Conservation (phyloP, 768 basidiomycete genomes). For the Boletus vermiculosoides region DNA sequence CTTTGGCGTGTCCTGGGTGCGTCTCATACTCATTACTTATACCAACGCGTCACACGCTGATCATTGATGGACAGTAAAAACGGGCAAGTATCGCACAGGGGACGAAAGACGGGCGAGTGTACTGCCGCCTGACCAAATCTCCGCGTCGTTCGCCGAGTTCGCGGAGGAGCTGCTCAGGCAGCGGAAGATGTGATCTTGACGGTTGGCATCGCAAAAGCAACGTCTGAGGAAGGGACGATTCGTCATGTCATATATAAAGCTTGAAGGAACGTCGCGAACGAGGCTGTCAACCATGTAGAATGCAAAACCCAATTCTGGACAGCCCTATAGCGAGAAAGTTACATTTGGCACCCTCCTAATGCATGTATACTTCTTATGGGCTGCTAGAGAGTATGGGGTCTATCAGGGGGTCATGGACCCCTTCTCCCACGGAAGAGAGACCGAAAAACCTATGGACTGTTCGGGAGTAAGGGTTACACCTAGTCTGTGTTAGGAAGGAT, state of each 20-base stretch:
- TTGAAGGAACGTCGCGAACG: conserved; percentile 13
- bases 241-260: background rate
- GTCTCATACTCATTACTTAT: conserved; percentile 10
- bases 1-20: conserved; percentile 63
- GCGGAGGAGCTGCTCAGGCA: conserved; percentile 43
- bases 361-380: background rate
- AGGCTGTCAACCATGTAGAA: background rate
- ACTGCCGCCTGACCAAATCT: conserved; percentile 51
- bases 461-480: background rate
- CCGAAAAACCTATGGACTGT: background rate
- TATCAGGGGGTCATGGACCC: background rate
- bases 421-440: background rate
- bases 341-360: background rate
- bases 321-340: too few species aligned
- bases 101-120: conserved; percentile 46
- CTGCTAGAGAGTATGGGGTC: background rate
- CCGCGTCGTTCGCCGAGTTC: conserved; percentile 52
- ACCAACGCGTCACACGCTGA: background rate
- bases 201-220: background rate
- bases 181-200: background rate
- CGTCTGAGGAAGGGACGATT: background rate
- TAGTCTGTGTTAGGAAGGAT: background rate
- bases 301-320: background rate
- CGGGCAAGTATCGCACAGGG: conserved; percentile 66
- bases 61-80: conserved; percentile 43